Evolutionary conservation across 1,284 basidiomycete genomes (phyloP).

Genomic region (Mycosarcoma maydis): DNA sequence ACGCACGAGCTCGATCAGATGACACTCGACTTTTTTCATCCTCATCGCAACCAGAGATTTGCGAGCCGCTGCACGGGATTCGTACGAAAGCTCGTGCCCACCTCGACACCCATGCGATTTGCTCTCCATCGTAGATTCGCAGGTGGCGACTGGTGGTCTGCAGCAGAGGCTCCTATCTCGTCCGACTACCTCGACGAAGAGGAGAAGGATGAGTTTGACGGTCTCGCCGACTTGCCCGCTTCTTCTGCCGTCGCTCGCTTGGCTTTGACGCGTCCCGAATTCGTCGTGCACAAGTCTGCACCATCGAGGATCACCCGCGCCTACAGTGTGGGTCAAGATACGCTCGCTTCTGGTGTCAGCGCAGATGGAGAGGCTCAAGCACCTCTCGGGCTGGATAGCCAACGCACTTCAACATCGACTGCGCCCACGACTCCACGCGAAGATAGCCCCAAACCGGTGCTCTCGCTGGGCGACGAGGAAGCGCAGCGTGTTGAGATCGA

Average conservation of each 20-base stretch:
- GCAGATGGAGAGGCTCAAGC: not conserved
- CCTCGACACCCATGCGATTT: conserved; percentile 67
- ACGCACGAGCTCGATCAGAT: conserved; percentile 69
- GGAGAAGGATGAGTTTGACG: conserved; percentile 66
- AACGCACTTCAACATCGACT: conserved; percentile 19
- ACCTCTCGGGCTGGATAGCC: conserved; percentile 1
- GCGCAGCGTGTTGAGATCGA: conserved; percentile 37
- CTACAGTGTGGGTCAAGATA: conserved; percentile 19
- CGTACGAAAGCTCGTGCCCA: conserved; percentile 68
- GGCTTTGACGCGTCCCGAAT: conserved; percentile 20
- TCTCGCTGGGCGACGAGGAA: conserved; percentile 41
- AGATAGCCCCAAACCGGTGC: conserved; percentile 11
- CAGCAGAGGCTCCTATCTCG: not conserved
- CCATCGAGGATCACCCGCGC: not conserved
- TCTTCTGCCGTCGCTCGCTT: conserved; percentile 33
- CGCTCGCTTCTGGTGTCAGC: conserved; percentile 3
- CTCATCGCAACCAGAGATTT: conserved; percentile 67
- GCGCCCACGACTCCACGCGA: conserved; percentile 29
- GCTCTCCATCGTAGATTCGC: conserved; percentile 61
- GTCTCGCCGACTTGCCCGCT: conserved; percentile 58
- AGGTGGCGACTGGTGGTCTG: not conserved
- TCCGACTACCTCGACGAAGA: conserved; percentile 63
- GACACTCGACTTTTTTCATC: conserved; percentile 69
- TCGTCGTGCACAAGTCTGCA: conserved; percentile 1
- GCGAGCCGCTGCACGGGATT: conserved; percentile 68